A percentile compares a stretch with the other conserved stretches of the same genome.
Evolutionary conservation across 179 eudicot genomes (phyloP).

Genomic region (Silene coronaria): DNA sequence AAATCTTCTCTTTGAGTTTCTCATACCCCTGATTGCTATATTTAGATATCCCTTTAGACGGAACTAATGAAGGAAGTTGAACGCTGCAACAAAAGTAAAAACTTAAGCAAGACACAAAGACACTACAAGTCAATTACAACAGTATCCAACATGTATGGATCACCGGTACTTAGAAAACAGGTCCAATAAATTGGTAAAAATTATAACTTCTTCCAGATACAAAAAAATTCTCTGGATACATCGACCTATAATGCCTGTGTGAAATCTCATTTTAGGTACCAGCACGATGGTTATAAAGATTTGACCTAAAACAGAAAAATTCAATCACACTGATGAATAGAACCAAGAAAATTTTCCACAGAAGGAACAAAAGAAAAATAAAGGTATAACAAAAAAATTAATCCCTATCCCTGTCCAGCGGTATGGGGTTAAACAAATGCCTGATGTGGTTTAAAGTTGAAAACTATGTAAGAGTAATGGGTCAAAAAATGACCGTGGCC

Average conservation of each 20-base stretch:
- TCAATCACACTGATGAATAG: neutral
- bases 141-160: neutral
- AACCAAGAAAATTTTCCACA: neutral
- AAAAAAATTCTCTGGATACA: neutral
- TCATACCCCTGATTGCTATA: constrained; percentile 26
- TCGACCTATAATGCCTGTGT: constrained; percentile 2
- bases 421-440: neutral
- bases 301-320: neutral
- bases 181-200: neutral
- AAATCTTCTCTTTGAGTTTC: constrained; percentile 28
- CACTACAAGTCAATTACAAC: neutral
- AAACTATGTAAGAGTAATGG: neutral
- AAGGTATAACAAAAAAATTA: neutral
- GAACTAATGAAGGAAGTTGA: constrained; percentile 23
- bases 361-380: neutral
- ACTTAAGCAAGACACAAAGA: constrained; percentile 13
- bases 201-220: constrained; percentile 2
- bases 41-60: constrained; percentile 27
- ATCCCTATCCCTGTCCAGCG: neutral
- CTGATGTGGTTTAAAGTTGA: neutral
- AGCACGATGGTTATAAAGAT: neutral
- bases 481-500: neutral
- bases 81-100: constrained; percentile 27
- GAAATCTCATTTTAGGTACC: neutral
- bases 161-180: neutral